Conservation (phyloP, 257 asterid genomes). For the Ajuga chamaepitys region DNA sequence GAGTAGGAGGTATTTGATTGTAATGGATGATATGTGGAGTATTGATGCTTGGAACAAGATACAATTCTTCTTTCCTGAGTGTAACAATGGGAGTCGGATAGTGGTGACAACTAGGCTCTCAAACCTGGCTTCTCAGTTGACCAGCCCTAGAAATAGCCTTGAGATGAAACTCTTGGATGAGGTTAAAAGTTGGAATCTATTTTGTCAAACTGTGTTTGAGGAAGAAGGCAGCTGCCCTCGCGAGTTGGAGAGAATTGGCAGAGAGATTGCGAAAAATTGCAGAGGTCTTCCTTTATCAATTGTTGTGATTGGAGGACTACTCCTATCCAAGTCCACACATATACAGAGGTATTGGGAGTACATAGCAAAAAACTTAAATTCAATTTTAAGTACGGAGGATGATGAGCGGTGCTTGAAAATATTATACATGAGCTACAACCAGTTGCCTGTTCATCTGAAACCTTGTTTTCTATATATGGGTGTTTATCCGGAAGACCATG, state of each 20-base stretch:
- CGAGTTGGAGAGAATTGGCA: neutral
- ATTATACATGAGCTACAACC: too few relatives aligned
- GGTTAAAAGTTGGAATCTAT: neutral
- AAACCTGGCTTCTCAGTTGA: neutral
- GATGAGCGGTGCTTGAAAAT: neutral
- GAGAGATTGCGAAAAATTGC: neutral
- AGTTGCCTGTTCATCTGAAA: too few relatives aligned
- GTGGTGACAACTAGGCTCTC: neutral
- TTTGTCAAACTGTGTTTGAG: neutral
- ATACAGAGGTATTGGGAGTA: neutral
- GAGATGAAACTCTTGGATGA: neutral
- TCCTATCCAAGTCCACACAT: neutral
- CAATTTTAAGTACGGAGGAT: neutral
- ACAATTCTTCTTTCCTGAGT: too few relatives aligned
- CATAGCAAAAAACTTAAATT: neutral
- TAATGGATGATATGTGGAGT: too few relatives aligned
- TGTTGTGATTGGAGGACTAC: neutral
- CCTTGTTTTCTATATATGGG: too few relatives aligned
- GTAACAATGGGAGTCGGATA: too few relatives aligned
- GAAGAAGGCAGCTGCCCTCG: neutral
- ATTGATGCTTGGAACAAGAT: too few relatives aligned
- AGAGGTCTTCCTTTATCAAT: conserved; percentile 6
- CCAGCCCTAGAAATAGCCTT: neutral
- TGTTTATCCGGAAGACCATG: too few relatives aligned
- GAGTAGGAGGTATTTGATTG: too few relatives aligned